phyloP scores from a whole-genome alignment of 2,329 filamentous ascomycete genomes.

The Xylariaceae sp. region DNA sequence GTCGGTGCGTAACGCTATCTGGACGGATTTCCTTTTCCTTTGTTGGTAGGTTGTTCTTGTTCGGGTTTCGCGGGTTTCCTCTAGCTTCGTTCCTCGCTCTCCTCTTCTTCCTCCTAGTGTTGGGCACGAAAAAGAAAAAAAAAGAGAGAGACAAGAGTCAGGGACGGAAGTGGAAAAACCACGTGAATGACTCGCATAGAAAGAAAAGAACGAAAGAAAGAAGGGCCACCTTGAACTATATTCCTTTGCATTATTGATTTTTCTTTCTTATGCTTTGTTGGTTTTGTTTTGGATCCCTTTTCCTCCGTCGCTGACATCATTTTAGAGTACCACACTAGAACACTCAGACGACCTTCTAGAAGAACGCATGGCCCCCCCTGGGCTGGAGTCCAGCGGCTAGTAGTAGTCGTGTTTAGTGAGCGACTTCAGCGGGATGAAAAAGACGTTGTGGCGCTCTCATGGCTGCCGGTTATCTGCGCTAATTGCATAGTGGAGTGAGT shows the following conservation, averaged over 20 bases:
- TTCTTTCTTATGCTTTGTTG: background rate
- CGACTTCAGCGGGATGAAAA: background rate
- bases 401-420: background rate
- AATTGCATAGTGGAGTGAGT: background rate
- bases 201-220: no score
- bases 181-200: background rate
- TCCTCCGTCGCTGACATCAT: background rate
- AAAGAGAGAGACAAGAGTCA: no score
- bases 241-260: background rate
- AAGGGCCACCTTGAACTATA: background rate
- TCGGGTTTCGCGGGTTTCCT: no score
- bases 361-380: background rate
- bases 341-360: background rate
- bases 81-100: no score
- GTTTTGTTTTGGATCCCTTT: background rate
- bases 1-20: background rate
- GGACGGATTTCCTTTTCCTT: background rate
- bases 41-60: background rate
- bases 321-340: background rate
- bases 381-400: background rate
- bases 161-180: no score
- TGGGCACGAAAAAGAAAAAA: no score
- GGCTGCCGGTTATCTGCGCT: background rate
- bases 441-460: background rate
- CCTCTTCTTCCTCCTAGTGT: no score